These are phyloP conservation scores for Metschnikowia proteae DNA, from an alignment of 805 yeast species.

Conservation along the genomic window DNA sequence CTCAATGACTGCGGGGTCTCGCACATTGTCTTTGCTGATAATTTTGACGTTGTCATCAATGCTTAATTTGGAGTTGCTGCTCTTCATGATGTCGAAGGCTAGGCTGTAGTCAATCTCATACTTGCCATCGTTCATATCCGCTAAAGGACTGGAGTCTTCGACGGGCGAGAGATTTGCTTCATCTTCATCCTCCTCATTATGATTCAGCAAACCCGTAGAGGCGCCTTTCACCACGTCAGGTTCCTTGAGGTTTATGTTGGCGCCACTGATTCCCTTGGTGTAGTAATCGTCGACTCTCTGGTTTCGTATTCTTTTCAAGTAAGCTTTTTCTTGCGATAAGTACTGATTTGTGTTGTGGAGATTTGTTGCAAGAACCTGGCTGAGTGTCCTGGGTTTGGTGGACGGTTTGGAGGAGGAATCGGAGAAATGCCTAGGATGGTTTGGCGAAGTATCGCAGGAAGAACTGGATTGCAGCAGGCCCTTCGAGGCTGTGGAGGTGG, in stretches of 20 bases:
- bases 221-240: slow-evolving; percentile 3
- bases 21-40: slow-evolving; percentile 36
- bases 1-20: slow-evolving; percentile 56
- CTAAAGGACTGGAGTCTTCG: slow-evolving; percentile 27
- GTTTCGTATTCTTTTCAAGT: slow-evolving; percentile 58
- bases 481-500: neutral
- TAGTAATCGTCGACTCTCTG: slow-evolving; percentile 67
- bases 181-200: slow-evolving; percentile 31
- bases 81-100: slow-evolving; percentile 35
- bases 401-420: slow-evolving; percentile 11
- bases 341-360: slow-evolving; percentile 35
- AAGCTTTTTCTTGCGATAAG: slow-evolving; percentile 62
- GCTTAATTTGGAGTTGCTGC: slow-evolving; percentile 18
- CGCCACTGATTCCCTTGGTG: slow-evolving; percentile 58
- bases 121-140: slow-evolving; percentile 41
- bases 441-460: neutral
- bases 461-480: slow-evolving; percentile 3
- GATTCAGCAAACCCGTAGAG: neutral
- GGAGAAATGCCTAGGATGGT: neutral
- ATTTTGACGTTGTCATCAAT: slow-evolving; percentile 34
- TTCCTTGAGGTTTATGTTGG: slow-evolving; percentile 21
- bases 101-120: slow-evolving; percentile 47
- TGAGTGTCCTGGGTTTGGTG: slow-evolving; percentile 11
- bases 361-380: slow-evolving; percentile 16
- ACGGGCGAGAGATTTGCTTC: slow-evolving; percentile 22